These are phyloP conservation scores for Penicillium simplicissimum DNA, from an alignment of 495 filamentous ascomycete genomes.

Conservation along the genomic window DNA sequence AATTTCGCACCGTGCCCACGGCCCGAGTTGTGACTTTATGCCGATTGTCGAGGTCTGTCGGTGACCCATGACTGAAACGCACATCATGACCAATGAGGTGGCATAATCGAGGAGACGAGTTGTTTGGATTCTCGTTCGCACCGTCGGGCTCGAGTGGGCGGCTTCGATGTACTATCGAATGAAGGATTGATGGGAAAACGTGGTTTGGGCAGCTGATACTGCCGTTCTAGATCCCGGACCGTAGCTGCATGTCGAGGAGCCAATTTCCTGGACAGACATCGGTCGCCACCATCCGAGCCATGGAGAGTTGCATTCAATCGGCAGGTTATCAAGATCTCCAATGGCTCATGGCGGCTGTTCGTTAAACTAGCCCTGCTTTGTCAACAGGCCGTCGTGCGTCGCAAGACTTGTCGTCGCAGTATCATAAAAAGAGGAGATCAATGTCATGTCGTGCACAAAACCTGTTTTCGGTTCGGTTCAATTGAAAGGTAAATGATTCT, in stretches of 20 bases:
- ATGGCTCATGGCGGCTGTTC: neutral
- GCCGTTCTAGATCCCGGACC: neutral
- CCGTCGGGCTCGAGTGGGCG: neutral
- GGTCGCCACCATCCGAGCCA: neutral
- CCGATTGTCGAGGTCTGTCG: neutral
- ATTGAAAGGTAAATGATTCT: conserved; percentile 15
- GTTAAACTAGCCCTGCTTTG: neutral
- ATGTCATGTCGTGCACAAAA: conserved; percentile 17
- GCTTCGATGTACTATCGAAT: neutral
- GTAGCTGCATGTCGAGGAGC: neutral
- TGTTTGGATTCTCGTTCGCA: neutral
- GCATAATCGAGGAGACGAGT: neutral
- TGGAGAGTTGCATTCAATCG: neutral
- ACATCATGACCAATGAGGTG: neutral
- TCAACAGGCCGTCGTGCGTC: no score
- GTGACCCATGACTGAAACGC: neutral
- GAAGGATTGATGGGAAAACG: neutral
- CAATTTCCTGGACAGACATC: neutral
- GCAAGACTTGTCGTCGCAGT: neutral
- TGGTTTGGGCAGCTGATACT: neutral
- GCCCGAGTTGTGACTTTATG: neutral
- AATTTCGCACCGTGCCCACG: neutral
- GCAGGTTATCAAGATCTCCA: neutral
- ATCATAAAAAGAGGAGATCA: neutral
- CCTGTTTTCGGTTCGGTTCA: conserved; percentile 16